These are phyloP conservation scores for Mortierella sp. DNA, from an alignment of 371 early-diverging fungal species.

Conservation along the genomic window DNA sequence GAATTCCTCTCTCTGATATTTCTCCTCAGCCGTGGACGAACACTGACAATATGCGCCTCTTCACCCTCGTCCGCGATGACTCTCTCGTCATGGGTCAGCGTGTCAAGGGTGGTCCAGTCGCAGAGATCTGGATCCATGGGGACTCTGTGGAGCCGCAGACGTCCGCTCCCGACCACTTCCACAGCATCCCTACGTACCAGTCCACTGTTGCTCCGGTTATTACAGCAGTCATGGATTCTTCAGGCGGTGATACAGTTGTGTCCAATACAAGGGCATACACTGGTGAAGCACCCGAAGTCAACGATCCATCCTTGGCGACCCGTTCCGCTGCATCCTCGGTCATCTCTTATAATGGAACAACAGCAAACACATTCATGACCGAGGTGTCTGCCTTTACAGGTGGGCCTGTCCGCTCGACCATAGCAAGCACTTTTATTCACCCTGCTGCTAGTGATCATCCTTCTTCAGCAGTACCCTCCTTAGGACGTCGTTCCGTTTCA, in stretches of 20 bases:
- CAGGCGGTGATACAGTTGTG: neutral
- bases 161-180: neutral
- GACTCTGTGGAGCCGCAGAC: neutral
- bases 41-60: conserved; percentile 3
- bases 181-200: too few relatives aligned
- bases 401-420: conserved; percentile 24
- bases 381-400: conserved; percentile 24
- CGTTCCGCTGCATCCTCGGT: conserved; percentile 10
- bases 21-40: neutral
- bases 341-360: conserved; percentile 17
- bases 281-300: neutral
- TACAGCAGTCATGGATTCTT: neutral
- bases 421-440: conserved; percentile 15
- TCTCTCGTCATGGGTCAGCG: conserved; percentile 21
- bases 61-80: conserved; percentile 26
- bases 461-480: neutral
- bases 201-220: neutral
- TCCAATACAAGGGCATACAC: neutral
- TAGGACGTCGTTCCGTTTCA: neutral
- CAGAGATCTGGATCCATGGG: conserved; percentile 27
- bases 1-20: neutral
- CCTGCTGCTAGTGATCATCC: conserved; percentile 13
- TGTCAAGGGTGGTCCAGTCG: conserved; percentile 26
- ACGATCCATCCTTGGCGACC: neutral
- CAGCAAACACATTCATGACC: conserved; percentile 22